phyloP scores from a whole-genome alignment of 352 stramenopile species.

The Thalassiosira delicatula region DNA sequence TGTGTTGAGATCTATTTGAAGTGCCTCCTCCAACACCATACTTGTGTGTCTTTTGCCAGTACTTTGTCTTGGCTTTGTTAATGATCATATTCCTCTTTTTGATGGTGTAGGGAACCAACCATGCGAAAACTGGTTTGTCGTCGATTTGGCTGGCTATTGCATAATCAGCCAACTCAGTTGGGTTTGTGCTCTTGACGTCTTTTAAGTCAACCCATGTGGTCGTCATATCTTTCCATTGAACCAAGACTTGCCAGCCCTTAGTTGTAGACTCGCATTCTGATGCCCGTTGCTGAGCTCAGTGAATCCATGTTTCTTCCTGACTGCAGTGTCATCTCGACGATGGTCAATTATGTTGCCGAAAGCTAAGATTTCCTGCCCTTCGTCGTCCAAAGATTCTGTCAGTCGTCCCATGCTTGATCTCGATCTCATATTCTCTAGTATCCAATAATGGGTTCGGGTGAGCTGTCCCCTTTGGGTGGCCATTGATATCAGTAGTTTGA shows the following conservation, averaged over 20 bases:
- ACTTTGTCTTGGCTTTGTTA: conserved; percentile 20
- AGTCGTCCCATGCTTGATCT: conserved; percentile 42
- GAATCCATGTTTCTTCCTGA: too few relatives aligned
- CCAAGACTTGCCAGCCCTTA: conserved; percentile 40
- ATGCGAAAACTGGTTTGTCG: conserved; percentile 46
- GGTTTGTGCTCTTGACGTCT: conserved; percentile 65
- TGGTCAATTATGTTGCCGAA: too few relatives aligned
- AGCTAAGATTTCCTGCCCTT: too few relatives aligned
- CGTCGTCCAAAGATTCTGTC: conserved; percentile 33
- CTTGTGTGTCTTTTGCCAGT: conserved; percentile 47
- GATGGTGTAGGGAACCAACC: conserved; percentile 44
- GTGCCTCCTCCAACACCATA: conserved; percentile 50
- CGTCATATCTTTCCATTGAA: conserved; percentile 58
- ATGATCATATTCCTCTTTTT: conserved; percentile 51
- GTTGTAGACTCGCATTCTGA: too few relatives aligned
- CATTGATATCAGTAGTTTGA: conserved; percentile 22
- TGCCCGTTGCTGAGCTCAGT: too few relatives aligned
- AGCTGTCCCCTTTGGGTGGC: conserved; percentile 31
- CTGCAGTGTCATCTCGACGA: too few relatives aligned
- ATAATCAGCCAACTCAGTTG: conserved; percentile 53
- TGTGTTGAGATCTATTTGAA: conserved; percentile 20
- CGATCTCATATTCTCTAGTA: conserved; percentile 43
- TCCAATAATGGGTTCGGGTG: conserved; percentile 53
- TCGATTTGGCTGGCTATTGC: conserved; percentile 25
- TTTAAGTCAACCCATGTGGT: conserved; percentile 52